These are phyloP conservation scores for Liquidambar formosana DNA, from an alignment of 164 flowering plant genomes.

Conservation along the genomic window DNA sequence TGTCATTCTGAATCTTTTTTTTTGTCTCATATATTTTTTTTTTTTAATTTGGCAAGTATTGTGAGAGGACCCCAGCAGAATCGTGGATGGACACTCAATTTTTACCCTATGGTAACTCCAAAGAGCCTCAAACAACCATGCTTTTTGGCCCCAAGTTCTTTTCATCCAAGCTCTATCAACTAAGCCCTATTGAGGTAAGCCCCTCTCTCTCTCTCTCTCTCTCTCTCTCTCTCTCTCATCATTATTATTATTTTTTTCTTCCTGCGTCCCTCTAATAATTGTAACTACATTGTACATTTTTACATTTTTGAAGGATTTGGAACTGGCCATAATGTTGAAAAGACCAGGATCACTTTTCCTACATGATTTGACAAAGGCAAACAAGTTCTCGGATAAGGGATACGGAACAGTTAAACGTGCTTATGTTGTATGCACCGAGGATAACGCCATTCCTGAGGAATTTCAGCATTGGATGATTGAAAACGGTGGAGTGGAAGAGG, in stretches of 20 bases:
- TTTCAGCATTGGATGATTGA: conserved; percentile 42
- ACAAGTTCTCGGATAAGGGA: conserved; percentile 17
- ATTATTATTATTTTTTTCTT: too few species aligned
- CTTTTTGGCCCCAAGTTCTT: conserved; percentile 37
- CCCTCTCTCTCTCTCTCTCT: neutral
- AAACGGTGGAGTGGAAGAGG: conserved; percentile 22
- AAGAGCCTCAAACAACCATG: conserved; percentile 8
- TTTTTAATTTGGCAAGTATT: conserved; percentile 1
- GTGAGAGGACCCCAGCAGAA: conserved; percentile 19
- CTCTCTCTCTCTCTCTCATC: too few species aligned
- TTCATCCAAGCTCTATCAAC: conserved; percentile 31
- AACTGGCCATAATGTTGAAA: conserved; percentile 21
- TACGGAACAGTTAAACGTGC: conserved; percentile 38
- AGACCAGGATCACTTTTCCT: conserved; percentile 22
- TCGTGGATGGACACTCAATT: conserved; percentile 45
- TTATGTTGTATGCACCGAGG: conserved; percentile 28
- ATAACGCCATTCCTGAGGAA: conserved; percentile 4
- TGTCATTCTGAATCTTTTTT: too few species aligned
- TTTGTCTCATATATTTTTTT: too few species aligned
- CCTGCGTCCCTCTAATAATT: too few species aligned
- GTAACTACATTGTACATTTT: too few species aligned
- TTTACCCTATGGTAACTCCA: neutral
- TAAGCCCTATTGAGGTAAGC: conserved; percentile 35
- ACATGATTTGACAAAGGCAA: conserved; percentile 14
- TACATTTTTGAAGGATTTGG: conserved; percentile 28